Evolutionary conservation across 805 yeast genomes (phyloP).

Genomic region (Scheffersomyces amazonensis): DNA sequence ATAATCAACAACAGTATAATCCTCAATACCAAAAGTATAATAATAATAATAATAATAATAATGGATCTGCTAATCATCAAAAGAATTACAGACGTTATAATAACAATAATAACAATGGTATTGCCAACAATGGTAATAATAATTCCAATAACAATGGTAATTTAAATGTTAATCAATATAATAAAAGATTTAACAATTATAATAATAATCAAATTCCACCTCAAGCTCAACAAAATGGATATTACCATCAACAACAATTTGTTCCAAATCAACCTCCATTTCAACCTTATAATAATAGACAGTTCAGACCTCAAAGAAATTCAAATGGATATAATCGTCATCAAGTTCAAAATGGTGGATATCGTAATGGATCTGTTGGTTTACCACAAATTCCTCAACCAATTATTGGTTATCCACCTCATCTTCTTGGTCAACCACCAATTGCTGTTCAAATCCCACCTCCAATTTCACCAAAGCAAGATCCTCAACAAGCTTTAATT

Average conservation of each 20-base stretch:
- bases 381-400: slow-evolving; percentile 3
- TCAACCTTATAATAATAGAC: slow-evolving; percentile 6
- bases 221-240: slow-evolving; percentile 16
- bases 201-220: neutral
- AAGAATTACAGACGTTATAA: slow-evolving; percentile 27
- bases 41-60: slow-evolving; percentile 1
- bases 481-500: slow-evolving; percentile 42
- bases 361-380: slow-evolving; percentile 10
- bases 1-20: slow-evolving; percentile 5
- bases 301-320: slow-evolving; percentile 23
- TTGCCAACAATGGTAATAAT: slow-evolving; percentile 12
- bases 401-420: slow-evolving; percentile 5
- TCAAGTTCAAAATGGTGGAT: slow-evolving; percentile 10
- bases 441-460: slow-evolving; percentile 38
- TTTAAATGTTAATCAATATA: neutral
- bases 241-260: slow-evolving; percentile 32
- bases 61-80: slow-evolving; percentile 8
- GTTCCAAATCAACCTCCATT: slow-evolving; percentile 15
- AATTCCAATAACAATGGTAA: neutral
- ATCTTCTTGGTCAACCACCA: slow-evolving; percentile 7
- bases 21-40: slow-evolving; percentile 6
- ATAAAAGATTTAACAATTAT: neutral
- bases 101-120: slow-evolving; percentile 5
- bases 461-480: slow-evolving; percentile 46
- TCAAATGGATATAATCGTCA: slow-evolving; percentile 20